Base-by-base conservation (phyloP, 2,329 filamentous ascomycete genomes). In the Thielaviopsis musarum region DNA sequence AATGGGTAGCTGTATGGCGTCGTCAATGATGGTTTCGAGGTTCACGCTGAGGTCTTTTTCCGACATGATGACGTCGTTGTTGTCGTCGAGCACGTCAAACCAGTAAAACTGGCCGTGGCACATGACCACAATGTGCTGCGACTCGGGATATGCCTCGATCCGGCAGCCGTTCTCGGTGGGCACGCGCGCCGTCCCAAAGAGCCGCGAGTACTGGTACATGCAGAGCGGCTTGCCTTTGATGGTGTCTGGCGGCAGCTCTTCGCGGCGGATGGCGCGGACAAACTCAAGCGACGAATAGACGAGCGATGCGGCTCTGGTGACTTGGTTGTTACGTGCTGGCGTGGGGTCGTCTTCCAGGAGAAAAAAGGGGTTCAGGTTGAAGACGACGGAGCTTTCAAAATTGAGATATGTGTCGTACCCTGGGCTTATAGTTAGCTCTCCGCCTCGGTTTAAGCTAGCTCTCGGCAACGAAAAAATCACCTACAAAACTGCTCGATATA, bases 331-430 rank as follows among this genome's bases (percentile, higher is more conserved):
- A 64, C 93, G 82, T 53, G 91, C 91, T 2, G 93, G 93, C 1
- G 93, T 98, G 0, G 93, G 93, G 67, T 98, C 93, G 75, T 98
- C 93, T 71, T 96, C 93, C 57, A 98, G 78, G 60, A 98, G 76
- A 74, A 98, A 98, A 74, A 98, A 98, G 0, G 93, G 93, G 68
- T 98, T 98, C 64, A 98, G 75, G 72, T 98, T 97, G 65, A 98
- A 79, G 49, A 98, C 93, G 49, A 98, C 93, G 0, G 93, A 91
- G 67, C 96, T 97, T 69, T 97, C 93, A 69, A 86, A 98, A 73
- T 97, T 97, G 63, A 98, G 78, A 69, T 97, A 98, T 30, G 93
- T 97, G 70, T 98, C 93, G 69, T 97, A 97, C 93, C 91, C 91
- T 95, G 38, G 19, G n/a, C 13, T 21, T 12, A 34, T 2, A 34